A percentile compares a stretch with the other conserved stretches of the same genome.
These are phyloP conservation scores for Oxytropis ochrocephala DNA, from an alignment of 306 rosid species.

Conservation along the genomic window DNA sequence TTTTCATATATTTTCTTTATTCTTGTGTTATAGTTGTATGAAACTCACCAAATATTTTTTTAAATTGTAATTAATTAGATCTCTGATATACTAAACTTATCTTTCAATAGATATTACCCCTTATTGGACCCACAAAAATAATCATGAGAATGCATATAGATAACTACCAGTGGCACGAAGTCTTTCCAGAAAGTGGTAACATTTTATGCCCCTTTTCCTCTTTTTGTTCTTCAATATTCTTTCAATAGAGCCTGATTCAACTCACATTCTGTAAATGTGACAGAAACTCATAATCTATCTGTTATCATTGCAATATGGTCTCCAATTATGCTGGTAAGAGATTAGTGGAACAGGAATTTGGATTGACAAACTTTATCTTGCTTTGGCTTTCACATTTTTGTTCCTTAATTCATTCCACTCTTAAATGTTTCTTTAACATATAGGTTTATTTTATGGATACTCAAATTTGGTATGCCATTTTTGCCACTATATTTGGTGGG, in stretches of 20 bases:
- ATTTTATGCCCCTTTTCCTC: conserved; percentile 9
- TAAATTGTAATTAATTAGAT: background rate
- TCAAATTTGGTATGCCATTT: conserved; percentile 98
- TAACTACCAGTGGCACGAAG: conserved; percentile 91
- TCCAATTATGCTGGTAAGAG: conserved; percentile 94
- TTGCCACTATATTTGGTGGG: conserved; percentile 86
- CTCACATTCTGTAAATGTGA: conserved; percentile 23
- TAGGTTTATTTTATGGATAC: conserved; percentile 98
- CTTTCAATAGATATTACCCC: conserved; percentile 64
- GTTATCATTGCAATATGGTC: conserved; percentile 84
- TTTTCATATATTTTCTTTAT: conserved; percentile 1
- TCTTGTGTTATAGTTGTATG: background rate
- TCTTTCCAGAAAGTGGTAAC: conserved; percentile 82
- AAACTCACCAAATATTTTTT: background rate
- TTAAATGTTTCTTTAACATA: conserved; percentile 22
- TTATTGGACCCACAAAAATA: conserved; percentile 75
- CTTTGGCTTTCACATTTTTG: conserved; percentile 13
- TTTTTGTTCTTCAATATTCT: background rate
- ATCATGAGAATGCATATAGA: conserved; percentile 63
- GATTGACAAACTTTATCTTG: background rate
- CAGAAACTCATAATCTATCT: conserved; percentile 57
- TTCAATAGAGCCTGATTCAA: conserved; percentile 18
- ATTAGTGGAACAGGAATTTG: conserved; percentile 7
- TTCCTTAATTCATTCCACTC: background rate
- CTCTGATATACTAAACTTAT: conserved; percentile 18